A percentile compares a stretch with the other conserved stretches of the same genome.
Conservation (phyloP, 805 yeast genomes). For the Cyberlindnera subsufficiens region DNA sequence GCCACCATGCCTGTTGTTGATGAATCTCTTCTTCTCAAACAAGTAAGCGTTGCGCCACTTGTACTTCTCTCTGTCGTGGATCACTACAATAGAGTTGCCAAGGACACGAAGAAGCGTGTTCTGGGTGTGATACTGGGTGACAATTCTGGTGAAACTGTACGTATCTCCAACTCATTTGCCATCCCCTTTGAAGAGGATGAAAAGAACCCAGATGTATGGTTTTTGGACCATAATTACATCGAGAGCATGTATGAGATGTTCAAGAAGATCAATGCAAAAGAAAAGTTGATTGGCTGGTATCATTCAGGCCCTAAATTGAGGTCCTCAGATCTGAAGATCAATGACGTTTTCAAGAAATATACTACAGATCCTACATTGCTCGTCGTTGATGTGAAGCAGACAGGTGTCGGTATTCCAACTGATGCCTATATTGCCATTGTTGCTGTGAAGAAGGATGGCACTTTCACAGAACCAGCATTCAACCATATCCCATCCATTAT, state of each 20-base stretch:
- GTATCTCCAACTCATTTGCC: slow-evolving; percentile 90
- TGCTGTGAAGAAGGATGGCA: slow-evolving; percentile 94
- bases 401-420: slow-evolving; percentile 79
- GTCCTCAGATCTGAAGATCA: slow-evolving; percentile 84
- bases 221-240: slow-evolving; percentile 91
- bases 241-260: slow-evolving; percentile 98
- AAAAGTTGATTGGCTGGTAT: slow-evolving; percentile 97
- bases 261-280: slow-evolving; percentile 95
- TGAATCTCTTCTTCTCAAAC: slow-evolving; percentile 30
- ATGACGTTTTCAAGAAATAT: slow-evolving; percentile 82
- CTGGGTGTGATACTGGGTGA: slow-evolving; percentile 95
- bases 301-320: slow-evolving; percentile 94
- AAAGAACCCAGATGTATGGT: slow-evolving; percentile 89
- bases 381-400: slow-evolving; percentile 86
- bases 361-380: slow-evolving; percentile 75
- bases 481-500: slow-evolving; percentile 88
- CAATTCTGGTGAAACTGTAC: slow-evolving; percentile 44
- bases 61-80: slow-evolving; percentile 92
- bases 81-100: slow-evolving; percentile 85
- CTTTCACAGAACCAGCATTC: slow-evolving; percentile 87
- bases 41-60: slow-evolving; percentile 91
- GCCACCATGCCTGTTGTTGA: slow-evolving; percentile 15
- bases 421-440: slow-evolving; percentile 92
- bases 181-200: slow-evolving; percentile 98
- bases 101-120: slow-evolving; percentile 71